A percentile compares a stretch with the other conserved stretches of the same genome.
Evolutionary conservation across 805 yeast genomes (phyloP).

Genomic region (Scheffersomyces lignosus): DNA sequence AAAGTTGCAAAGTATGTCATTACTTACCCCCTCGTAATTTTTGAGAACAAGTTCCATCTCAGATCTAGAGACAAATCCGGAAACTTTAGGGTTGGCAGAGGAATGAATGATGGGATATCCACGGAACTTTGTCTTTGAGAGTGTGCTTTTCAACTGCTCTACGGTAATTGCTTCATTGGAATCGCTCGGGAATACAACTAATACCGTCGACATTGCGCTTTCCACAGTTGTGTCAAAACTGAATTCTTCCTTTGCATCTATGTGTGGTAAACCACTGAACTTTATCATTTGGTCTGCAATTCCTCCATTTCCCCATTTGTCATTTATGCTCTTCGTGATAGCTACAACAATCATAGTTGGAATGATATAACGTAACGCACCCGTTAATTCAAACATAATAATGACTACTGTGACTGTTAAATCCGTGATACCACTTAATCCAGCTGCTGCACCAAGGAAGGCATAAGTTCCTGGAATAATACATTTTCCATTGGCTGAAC

Average conservation of each 20-base stretch:
- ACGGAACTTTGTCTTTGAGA: conserved; percentile 35
- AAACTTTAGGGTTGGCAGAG: conserved; percentile 34
- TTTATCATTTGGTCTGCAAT: conserved; percentile 94
- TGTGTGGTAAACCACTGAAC: conserved; percentile 83
- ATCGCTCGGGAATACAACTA: conserved; percentile 37
- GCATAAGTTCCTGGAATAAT: conserved; percentile 95
- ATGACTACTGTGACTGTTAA: conserved; percentile 90
- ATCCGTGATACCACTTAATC: conserved; percentile 91
- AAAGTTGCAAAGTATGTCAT: conserved; percentile 18
- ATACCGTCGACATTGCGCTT: conserved; percentile 60
- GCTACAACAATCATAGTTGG: conserved; percentile 98
- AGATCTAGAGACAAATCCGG: conserved; percentile 47
- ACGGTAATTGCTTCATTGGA: conserved; percentile 28
- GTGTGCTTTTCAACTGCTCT: conserved; percentile 30
- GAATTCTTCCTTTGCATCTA: conserved; percentile 71
- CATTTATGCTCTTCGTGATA: conserved; percentile 77
- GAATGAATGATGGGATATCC: conserved; percentile 58
- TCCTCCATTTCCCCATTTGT: conserved; percentile 75
- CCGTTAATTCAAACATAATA: conserved; percentile 82
- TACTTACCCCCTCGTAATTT: conserved; percentile 15
- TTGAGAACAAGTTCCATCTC: conserved; percentile 36
- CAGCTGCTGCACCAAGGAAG: conserved; percentile 93
- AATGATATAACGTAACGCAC: conserved; percentile 85
- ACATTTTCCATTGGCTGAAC: conserved; percentile 43
- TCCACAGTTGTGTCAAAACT: conserved; percentile 46